phyloP scores from a whole-genome alignment of 2,329 filamentous ascomycete genomes.

The Fusarium fracticaudum region DNA sequence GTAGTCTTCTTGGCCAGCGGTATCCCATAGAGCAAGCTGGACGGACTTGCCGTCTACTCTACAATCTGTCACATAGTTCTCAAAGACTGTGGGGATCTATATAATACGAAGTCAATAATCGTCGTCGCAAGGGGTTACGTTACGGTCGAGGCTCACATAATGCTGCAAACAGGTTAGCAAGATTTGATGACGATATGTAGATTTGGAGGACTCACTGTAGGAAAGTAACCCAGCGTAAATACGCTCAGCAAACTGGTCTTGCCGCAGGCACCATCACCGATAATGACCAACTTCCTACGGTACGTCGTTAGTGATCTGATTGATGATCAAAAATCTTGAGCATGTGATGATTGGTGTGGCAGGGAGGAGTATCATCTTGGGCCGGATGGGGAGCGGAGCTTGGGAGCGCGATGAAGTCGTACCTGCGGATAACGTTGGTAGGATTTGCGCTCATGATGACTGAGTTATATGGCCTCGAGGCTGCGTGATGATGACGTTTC shows the following conservation, averaged over 20 bases:
- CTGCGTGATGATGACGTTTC: conserved; percentile 14
- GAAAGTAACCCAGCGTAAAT: conserved; percentile 97
- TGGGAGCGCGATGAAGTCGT: conserved; percentile 46
- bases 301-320: conserved; percentile 22
- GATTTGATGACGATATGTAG: conserved; percentile 13
- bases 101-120: conserved; percentile 36
- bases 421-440: conserved; percentile 74
- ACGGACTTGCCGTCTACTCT: conserved; percentile 98
- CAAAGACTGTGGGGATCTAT: conserved; percentile 93
- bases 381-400: neutral
- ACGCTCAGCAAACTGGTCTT: conserved; percentile 98
- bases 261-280: conserved; percentile 96
- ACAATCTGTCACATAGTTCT: conserved; percentile 99
- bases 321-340: neutral
- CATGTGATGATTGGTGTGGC: neutral
- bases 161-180: conserved; percentile 57
- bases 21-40: conserved; percentile 98
- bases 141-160: conserved; percentile 59
- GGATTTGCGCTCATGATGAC: conserved; percentile 57
- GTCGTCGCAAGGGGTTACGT: conserved; percentile 4
- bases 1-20: conserved; percentile 99
- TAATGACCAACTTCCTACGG: conserved; percentile 91
- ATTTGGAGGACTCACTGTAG: conserved; percentile 75
- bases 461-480: conserved; percentile 23
- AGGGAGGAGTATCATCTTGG: neutral